These are phyloP conservation scores for Panus rudis DNA, from an alignment of 768 basidiomycete genomes.

Conservation along the genomic window DNA sequence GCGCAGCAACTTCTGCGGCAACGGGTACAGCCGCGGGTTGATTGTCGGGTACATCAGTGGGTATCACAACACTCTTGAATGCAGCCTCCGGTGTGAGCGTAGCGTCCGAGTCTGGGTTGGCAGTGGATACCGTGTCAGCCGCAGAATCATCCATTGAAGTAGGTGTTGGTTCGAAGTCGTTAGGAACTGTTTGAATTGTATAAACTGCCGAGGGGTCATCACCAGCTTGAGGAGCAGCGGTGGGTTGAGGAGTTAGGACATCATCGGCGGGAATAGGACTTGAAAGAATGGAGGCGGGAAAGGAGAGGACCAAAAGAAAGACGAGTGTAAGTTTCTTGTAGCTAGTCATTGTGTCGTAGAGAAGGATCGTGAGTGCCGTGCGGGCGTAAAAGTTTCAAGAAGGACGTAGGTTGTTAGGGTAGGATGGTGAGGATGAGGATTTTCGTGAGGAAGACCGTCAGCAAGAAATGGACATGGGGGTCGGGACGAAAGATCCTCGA, in stretches of 20 bases:
- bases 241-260: not conserved
- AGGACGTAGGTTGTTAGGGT: too few relatives aligned
- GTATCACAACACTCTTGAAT: too few relatives aligned
- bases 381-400: conserved; percentile 11
- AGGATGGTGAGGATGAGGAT: not conserved
- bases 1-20: too few relatives aligned
- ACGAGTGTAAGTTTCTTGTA: conserved; percentile 11
- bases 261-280: not conserved
- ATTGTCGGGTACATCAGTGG: too few relatives aligned
- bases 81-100: too few relatives aligned
- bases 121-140: too few relatives aligned
- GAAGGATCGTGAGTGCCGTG: conserved; percentile 15
- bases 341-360: not conserved
- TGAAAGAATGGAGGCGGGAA: conserved; percentile 1
- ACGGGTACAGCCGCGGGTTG: too few relatives aligned
- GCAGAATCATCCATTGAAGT: too few relatives aligned
- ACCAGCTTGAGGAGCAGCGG: not conserved
- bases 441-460: not conserved
- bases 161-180: too few relatives aligned
- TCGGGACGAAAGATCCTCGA: not conserved
- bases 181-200: not conserved
- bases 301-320: conserved; percentile 4
- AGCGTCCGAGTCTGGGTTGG: too few relatives aligned
- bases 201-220: not conserved
- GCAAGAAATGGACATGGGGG: not conserved